Base-by-base conservation (phyloP, 1,284 basidiomycete species). In the Vanrija sp. region DNA sequence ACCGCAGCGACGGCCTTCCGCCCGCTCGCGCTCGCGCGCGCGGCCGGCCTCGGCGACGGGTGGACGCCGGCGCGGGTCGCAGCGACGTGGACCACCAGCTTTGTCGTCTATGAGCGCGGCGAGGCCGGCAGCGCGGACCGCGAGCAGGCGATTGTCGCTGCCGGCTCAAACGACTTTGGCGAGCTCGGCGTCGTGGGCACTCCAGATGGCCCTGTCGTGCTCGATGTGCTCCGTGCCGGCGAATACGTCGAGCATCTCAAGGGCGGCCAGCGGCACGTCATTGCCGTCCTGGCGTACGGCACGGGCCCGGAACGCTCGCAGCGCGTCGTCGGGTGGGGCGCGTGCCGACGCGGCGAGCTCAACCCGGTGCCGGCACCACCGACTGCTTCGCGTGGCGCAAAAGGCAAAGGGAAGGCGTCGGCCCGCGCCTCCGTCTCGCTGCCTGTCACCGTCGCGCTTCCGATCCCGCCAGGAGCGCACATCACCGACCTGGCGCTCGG, bases 131-230 rank as follows among this genome's bases (percentile, higher is more conserved):
- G 66, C 67, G 38, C 34, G 12, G 39, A 9, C 5, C 19, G 23
- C 4, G 71, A 75, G 39, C 88, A 93, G 65, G 68, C 86, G 2
- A 64, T 93, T n/a, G 67, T 94, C 26, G 85, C 89, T 0, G 84
- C 89, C 78, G 91, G 91, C 0, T 82, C 85, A 1, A 82, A 93
- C 71, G 90, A 91, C 70, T 91, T 86, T 68, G 89, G 89, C 4
- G 86, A 87, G 67, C 80, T 91, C 34, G 91, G 88, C 1, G 28
- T 28, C 28, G 66, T 81, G 40, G 83, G 82, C 2, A 64, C 63
- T 5, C 45, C 77, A 75, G 62, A 55, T 80, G 74, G 26, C 16
- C 56, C 61, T 16, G 49, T 56, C 14, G 58, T 73, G 9, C 60
- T 69, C 46, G 23, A 68, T 3, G 63, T 50, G 46, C 52, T 71